Percentiles rank a stretch among this genome's conserved stretches.
These are phyloP conservation scores for Amborella trichopoda DNA, from an alignment of 164 flowering plant species.

Conservation along the genomic window DNA sequence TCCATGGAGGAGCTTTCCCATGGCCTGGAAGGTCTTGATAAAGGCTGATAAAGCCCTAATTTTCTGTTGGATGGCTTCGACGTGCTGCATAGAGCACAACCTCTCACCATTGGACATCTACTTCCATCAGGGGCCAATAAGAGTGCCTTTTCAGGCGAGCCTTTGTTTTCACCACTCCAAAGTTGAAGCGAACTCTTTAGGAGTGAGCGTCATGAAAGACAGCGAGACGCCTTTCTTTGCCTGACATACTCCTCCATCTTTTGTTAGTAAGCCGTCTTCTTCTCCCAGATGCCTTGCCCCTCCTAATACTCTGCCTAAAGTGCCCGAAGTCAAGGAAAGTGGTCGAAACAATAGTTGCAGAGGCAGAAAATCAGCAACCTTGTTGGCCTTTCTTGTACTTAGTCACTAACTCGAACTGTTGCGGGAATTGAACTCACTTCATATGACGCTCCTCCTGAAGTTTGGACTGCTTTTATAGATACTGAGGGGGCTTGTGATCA, in stretches of 20 bases:
- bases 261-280: no score
- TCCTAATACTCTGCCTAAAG: not conserved
- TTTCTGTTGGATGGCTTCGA: no score
- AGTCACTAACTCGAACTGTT: constrained; percentile 1
- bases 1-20: no score
- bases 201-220: constrained; percentile 4
- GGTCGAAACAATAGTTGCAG: constrained; percentile 1
- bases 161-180: constrained; percentile 1
- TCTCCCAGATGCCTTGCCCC: not conserved
- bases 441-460: constrained; percentile 3
- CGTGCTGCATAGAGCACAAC: no score
- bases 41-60: no score
- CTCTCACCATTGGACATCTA: no score
- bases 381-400: not conserved
- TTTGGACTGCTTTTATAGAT: constrained; percentile 4
- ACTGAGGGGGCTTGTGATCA: constrained; percentile 5
- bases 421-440: constrained; percentile 5
- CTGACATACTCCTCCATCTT: constrained; percentile 2
- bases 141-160: constrained; percentile 1
- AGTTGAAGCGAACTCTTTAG: constrained; percentile 1
- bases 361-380: constrained; percentile 1
- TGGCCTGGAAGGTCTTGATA: no score
- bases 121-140: no score
- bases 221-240: constrained; percentile 3
- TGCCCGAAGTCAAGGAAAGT: constrained; percentile 1